Conservation (phyloP, 2,329 filamentous ascomycete species). For the Aspergillus udagawae region DNA sequence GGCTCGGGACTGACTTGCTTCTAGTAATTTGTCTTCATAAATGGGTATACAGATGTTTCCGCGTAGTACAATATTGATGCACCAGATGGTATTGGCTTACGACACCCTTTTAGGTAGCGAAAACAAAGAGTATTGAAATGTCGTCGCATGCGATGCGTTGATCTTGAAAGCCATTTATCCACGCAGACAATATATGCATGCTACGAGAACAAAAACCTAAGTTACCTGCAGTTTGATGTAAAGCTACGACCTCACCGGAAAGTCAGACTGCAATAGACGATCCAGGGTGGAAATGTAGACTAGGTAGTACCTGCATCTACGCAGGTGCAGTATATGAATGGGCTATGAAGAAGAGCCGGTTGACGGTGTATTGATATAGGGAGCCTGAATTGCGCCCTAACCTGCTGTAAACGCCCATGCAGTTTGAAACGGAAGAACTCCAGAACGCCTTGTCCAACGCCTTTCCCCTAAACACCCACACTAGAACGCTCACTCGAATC, state of each 20-base stretch:
- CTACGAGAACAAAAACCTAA: neutral
- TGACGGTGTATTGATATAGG: neutral
- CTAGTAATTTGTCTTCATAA: neutral
- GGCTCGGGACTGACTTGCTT: neutral
- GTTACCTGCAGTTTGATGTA: neutral
- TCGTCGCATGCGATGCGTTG: too few species aligned
- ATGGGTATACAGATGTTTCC: neutral
- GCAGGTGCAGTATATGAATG: neutral
- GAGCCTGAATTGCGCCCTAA: neutral
- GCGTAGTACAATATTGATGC: neutral
- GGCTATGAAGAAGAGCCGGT: neutral
- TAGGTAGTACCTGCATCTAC: neutral
- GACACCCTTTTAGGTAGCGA: too few species aligned
- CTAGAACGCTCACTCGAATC: constrained; percentile 16
- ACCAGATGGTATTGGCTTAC: neutral
- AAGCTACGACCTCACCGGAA: neutral
- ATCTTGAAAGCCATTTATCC: too few species aligned
- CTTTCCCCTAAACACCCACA: constrained; percentile 13
- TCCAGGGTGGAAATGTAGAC: neutral
- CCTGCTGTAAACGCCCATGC: neutral
- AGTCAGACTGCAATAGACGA: neutral
- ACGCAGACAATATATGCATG: neutral
- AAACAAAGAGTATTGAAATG: too few species aligned
- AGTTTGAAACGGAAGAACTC: neutral
- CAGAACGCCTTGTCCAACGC: constrained; percentile 15